Evolutionary conservation across 1,284 basidiomycete genomes (phyloP), one percentile per base, ranked within the genome.

Genomic region (Boletus semigastroideus): DNA sequence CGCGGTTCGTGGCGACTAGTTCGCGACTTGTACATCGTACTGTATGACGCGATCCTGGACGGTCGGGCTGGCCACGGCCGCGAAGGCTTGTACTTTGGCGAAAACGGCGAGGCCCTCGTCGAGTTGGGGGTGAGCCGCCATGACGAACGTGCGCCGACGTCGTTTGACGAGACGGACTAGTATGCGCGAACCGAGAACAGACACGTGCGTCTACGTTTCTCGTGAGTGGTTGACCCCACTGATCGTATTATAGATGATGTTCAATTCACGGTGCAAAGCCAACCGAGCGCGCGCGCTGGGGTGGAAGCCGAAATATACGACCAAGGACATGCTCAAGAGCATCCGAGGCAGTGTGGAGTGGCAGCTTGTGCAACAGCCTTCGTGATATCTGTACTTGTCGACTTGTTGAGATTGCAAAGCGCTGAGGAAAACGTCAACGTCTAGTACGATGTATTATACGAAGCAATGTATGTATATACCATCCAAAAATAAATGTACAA

Each of bases 191-290:
- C 53, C 66, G 25, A 54, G 67, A 48, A 46, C 10, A 7, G n/a
- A 40, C 5, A 13, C 11, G 44, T 59, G 57, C 45, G 72, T 72
- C 62, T 55, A 0, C 4, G 10, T 19, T 46, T 39, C 36, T 20
- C 40, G 43, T 17, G 14, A 8, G 14, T 33, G 16, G 14, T 16
- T 16, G 47, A 33, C 31, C 17, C 31, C 5, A 31, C 36, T 42
- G 49, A 22, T 25, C 6, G 25, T 6, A 16, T 19, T 37, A 9
- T 9, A 74, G 73, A 65, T 69, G 2, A 44, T 60, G 14, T 78
- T 71, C 54, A 86, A 86, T 65, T 76, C 80, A 22, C 76, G 82
- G 27, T 77, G 74, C 56, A 70, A 70, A 20, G 75, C 74, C 1
- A 78, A 76, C 48, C 70, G 77, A 17, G 76, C 77, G 4, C 74